Base-by-base conservation (phyloP, 805 yeast genomes). In the Suhomyces sp. region DNA sequence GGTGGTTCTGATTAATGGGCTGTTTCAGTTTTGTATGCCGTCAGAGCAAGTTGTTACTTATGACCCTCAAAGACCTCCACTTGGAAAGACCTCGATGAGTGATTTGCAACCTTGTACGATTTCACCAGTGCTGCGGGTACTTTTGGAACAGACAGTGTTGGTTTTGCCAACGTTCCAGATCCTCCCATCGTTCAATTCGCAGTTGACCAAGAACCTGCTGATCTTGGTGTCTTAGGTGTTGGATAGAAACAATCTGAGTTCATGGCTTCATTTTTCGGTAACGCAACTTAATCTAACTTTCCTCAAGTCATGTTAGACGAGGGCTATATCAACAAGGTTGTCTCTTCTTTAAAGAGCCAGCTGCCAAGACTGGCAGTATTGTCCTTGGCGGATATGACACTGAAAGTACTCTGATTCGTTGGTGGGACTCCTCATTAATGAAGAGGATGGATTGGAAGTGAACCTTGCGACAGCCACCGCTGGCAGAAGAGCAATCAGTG, bases 301-400 rank as follows among this genome's bases (percentile, higher is more conserved):
- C 29, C 13, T 25, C 29, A 25, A 9, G 24, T 22, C 24, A 22
- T 22, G 29, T 9, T 9, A 10, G 13, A 25, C 29, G 29, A 22
- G 24, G 29, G 29, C 29, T 9, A 3, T 25, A 86, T 83, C 53
- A 60, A 76, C 43, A 76, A 78, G 47, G 73, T 75, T 35, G 80
- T 80, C 0, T 88, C 85, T 63, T 86, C 93, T 0, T 70, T 88
- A 78, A 83, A 58, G 66, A 68, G 2, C 58, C 62, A 17, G 66
- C 67, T 19, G 68, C 80, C 0, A 44, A 60, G 2, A 53, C 70
- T 1, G 92, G 90, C 4, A 67, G 75, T n/a, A 72, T 87, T 19
- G 64, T 87, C 46, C 87, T 87, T 71, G 93, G 93, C 44, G 93
- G 85, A 25, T 77, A 83, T 22, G 93, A 87, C 60, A 80, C 77